phyloP scores from a whole-genome alignment of 257 asterid genomes.

The Cruciata laevipes region DNA sequence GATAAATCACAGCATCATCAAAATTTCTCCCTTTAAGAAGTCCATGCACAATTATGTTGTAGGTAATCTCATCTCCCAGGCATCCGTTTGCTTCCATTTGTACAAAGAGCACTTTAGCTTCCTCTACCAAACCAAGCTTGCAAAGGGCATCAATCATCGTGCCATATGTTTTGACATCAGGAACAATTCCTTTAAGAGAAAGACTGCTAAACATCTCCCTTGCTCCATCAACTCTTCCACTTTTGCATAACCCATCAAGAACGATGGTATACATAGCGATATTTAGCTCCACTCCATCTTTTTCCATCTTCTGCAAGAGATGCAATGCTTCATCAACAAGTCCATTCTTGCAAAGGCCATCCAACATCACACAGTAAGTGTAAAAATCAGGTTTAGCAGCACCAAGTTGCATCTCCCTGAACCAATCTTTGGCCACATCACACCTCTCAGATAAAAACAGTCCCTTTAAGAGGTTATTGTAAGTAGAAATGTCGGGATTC shows the following conservation, averaged over 20 bases:
- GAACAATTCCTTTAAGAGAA: constrained; percentile 7
- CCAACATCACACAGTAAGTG: too few relatives aligned
- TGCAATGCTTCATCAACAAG: too few relatives aligned
- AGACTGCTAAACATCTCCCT: not conserved
- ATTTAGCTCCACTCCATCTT: constrained; percentile 11
- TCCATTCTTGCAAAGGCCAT: too few relatives aligned
- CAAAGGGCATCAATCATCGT: constrained; percentile 3
- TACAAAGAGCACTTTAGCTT: not conserved
- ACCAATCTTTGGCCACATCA: not conserved
- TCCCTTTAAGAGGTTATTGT: constrained; percentile 19
- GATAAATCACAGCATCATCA: not conserved
- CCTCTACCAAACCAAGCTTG: constrained; percentile 14
- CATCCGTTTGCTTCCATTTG: not conserved
- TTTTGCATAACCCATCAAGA: constrained; percentile 19
- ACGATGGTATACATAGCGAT: constrained; percentile 6
- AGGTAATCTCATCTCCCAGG: not conserved
- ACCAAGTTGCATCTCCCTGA: too few relatives aligned
- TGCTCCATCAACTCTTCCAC: constrained; percentile 9
- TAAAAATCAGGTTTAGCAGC: too few relatives aligned
- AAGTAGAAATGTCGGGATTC: constrained; percentile 14
- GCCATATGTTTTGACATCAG: constrained; percentile 20
- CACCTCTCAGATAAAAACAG: constrained; percentile 16
- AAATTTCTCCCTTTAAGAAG: not conserved
- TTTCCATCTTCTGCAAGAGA: not conserved
- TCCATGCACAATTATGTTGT: constrained; percentile 9